Evolutionary conservation across 257 asterid genomes (phyloP).

Genomic region (Misopates orontium): DNA sequence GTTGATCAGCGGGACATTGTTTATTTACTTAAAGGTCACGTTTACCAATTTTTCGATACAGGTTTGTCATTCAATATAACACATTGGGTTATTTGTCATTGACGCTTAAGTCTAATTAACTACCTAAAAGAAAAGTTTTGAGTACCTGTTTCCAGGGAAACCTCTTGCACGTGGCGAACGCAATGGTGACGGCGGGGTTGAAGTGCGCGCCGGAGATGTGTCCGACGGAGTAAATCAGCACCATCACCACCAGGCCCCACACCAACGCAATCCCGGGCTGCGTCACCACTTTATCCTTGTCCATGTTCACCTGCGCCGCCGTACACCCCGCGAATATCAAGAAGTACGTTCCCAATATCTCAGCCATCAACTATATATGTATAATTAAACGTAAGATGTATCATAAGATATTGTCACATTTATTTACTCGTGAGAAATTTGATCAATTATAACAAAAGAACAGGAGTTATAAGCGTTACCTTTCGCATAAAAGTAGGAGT

Average conservation of each 20-base stretch:
- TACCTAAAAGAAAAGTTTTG: background rate
- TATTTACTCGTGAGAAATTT: no score
- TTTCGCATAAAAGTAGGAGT: slow-evolving; percentile 13
- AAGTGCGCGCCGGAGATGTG: slow-evolving; percentile 61
- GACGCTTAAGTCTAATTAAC: no score
- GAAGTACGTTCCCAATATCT: slow-evolving; percentile 38
- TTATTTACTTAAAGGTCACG: no score
- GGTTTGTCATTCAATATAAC: no score
- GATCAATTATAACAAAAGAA: background rate
- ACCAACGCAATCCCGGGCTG: slow-evolving; percentile 35
- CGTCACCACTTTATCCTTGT: slow-evolving; percentile 28
- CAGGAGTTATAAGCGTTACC: slow-evolving; percentile 5
- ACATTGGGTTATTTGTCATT: no score
- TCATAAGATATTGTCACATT: no score
- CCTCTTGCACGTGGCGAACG: slow-evolving; percentile 42
- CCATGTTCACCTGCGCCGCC: slow-evolving; percentile 30
- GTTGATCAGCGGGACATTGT: no score
- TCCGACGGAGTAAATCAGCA: slow-evolving; percentile 40
- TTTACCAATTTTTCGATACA: no score
- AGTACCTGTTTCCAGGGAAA: slow-evolving; percentile 44
- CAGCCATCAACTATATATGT: slow-evolving; percentile 30
- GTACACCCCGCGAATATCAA: slow-evolving; percentile 36
- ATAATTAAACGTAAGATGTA: background rate
- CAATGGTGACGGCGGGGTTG: slow-evolving; percentile 51
- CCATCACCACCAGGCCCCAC: slow-evolving; percentile 42